These are phyloP conservation scores for Solanum pinnatisectum DNA, from an alignment of 257 asterid genomes.

Conservation along the genomic window DNA sequence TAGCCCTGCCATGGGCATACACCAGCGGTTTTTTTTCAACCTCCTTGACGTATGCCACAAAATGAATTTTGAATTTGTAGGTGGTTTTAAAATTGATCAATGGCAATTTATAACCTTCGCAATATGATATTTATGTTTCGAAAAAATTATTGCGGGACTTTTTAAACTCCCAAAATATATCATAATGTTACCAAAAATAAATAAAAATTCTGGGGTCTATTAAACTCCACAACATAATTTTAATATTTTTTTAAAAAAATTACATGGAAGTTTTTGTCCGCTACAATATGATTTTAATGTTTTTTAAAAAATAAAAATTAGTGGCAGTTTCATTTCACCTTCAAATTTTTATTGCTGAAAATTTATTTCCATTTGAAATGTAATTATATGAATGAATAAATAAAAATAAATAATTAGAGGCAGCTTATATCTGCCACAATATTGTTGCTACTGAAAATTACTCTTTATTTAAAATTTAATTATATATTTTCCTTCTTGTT, in stretches of 20 bases:
- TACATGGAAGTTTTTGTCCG: neutral
- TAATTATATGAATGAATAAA: neutral
- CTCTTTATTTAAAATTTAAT: neutral
- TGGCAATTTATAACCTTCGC: neutral
- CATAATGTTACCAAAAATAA: neutral
- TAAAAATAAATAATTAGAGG: neutral
- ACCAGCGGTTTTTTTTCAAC: rapidly evolving
- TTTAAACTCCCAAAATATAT: neutral
- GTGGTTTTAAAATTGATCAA: neutral
- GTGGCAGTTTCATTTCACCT: neutral
- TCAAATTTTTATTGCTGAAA: neutral
- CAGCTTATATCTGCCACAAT: neutral
- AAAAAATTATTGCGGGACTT: neutral
- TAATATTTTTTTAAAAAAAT: neutral
- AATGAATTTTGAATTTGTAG: neutral
- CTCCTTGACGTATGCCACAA: neutral
- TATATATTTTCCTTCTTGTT: neutral
- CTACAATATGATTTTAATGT: neutral
- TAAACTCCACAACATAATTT: neutral
- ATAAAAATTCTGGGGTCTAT: neutral
- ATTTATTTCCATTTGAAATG: neutral
- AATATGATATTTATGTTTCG: neutral
- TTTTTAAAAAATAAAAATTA: neutral
- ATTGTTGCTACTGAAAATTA: neutral
- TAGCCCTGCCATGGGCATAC: neutral